These are phyloP conservation scores for Herpetospermum pedunculosum DNA, from an alignment of 306 rosid species.

Conservation along the genomic window DNA sequence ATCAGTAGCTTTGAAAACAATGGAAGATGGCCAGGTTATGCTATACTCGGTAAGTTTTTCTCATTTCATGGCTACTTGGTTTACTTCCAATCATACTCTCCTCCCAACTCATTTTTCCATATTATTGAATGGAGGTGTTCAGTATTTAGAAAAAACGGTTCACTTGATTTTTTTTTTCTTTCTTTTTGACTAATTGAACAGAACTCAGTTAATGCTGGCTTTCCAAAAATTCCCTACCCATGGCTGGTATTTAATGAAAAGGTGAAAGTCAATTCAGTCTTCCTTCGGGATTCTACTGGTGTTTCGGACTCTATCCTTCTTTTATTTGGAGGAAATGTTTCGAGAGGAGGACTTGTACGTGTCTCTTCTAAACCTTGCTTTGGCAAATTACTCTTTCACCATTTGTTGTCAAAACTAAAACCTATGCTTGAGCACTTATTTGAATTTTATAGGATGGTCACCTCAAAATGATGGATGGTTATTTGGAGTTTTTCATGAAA, in stretches of 20 bases:
- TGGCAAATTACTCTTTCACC: background rate
- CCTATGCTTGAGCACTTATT: background rate
- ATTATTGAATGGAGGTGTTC: constrained; percentile 14
- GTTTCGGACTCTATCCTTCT: constrained; percentile 75
- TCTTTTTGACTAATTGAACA: constrained; percentile 13
- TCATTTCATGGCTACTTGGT: constrained; percentile 6
- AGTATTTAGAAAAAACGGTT: constrained; percentile 9
- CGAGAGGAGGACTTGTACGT: constrained; percentile 33
- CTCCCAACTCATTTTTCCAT: constrained; percentile 6
- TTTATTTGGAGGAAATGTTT: constrained; percentile 72
- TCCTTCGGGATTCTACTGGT: constrained; percentile 88
- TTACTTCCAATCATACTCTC: background rate
- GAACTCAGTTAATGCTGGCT: constrained; percentile 77
- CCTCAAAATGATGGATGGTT: constrained; percentile 48
- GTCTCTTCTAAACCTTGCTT: background rate
- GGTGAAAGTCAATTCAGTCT: constrained; percentile 88
- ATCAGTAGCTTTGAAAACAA: constrained; percentile 66
- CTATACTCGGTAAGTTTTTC: constrained; percentile 25
- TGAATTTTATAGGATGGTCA: constrained; percentile 41
- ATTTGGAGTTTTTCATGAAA: constrained; percentile 83
- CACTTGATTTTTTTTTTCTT: background rate
- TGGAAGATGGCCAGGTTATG: constrained; percentile 88
- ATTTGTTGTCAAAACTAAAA: background rate
- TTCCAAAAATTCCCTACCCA: constrained; percentile 76
- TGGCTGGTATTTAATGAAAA: constrained; percentile 96